phyloP scores from a whole-genome alignment of 371 early-diverging fungal genomes.

The Lichtheimia hyalospora region DNA sequence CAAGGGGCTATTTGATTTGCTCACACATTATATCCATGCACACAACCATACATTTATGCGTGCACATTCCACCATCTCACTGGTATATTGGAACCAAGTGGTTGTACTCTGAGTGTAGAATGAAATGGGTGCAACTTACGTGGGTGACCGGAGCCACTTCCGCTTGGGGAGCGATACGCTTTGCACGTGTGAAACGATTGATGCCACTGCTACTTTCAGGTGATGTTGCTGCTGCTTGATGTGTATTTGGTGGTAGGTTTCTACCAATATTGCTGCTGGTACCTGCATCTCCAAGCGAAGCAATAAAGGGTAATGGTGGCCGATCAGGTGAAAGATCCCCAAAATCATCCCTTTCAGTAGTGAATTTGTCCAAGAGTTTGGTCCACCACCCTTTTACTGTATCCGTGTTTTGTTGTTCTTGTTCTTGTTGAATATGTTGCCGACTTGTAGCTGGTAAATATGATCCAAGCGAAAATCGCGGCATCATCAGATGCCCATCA shows the following conservation, averaged over 20 bases:
- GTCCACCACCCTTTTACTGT: neutral
- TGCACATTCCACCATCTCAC: neutral
- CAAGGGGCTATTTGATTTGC: neutral
- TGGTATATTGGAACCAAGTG: neutral
- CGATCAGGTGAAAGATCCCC: conserved; percentile 11
- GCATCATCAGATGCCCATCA: conserved; percentile 9
- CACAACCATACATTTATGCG: neutral
- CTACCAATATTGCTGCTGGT: neutral
- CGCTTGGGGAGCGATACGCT: conserved; percentile 7
- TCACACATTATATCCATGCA: neutral
- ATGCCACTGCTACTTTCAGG: neutral
- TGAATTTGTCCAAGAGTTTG: neutral
- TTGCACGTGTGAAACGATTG: conserved; percentile 2
- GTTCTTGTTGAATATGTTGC: neutral
- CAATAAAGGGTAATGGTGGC: conserved; percentile 12
- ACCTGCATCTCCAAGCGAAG: neutral
- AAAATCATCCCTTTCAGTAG: conserved; percentile 1
- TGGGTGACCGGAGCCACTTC: conserved; percentile 5
- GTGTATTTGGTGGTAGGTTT: no score
- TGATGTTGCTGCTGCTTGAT: no score
- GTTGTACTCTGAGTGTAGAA: no score
- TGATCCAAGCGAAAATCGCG: conserved; percentile 15
- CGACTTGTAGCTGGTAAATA: neutral
- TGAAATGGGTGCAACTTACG: conserved; percentile 1
- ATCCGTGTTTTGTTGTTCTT: conserved; percentile 2